phyloP scores from a whole-genome alignment of 1,284 basidiomycete genomes.

The Phellopilus nigrolimitatus region DNA sequence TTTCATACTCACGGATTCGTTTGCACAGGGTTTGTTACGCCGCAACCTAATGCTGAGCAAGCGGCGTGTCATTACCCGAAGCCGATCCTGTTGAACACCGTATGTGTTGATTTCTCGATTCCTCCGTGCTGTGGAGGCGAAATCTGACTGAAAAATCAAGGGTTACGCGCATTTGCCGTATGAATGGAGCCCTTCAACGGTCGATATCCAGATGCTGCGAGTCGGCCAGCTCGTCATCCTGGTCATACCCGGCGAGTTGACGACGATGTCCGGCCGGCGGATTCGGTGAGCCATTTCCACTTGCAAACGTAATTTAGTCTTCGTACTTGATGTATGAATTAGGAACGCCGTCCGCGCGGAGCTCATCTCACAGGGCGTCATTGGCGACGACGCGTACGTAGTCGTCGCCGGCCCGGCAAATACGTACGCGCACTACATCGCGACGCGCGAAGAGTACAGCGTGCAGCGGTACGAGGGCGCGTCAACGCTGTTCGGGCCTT shows the following conservation, averaged over 20 bases:
- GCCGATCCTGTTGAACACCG: conserved; percentile 72
- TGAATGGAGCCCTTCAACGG: conserved; percentile 71
- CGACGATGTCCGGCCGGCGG: conserved; percentile 51
- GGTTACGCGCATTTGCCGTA: conserved; percentile 67
- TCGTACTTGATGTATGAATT: neutral
- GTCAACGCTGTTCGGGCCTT: conserved; percentile 73
- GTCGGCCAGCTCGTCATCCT: conserved; percentile 78
- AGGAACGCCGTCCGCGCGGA: conserved; percentile 59
- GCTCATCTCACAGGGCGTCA: conserved; percentile 57
- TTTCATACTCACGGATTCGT: conserved; percentile 12
- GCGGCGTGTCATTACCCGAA: conserved; percentile 76
- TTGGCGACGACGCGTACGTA: conserved; percentile 65
- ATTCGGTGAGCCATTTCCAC: conserved; percentile 30
- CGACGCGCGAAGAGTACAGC: conserved; percentile 71
- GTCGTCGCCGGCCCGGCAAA: conserved; percentile 78
- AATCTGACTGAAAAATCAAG: conserved; percentile 29
- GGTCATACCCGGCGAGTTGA: conserved; percentile 67
- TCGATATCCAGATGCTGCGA: conserved; percentile 76
- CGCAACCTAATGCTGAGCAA: conserved; percentile 54
- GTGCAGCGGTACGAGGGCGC: conserved; percentile 81
- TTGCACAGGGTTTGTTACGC: conserved; percentile 55
- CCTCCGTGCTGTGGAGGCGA: neutral
- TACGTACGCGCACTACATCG: conserved; percentile 73
- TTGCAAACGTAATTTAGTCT: neutral
- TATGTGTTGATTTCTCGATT: conserved; percentile 30